Conservation (phyloP, 768 basidiomycete genomes). For the Astraeus odoratus region DNA sequence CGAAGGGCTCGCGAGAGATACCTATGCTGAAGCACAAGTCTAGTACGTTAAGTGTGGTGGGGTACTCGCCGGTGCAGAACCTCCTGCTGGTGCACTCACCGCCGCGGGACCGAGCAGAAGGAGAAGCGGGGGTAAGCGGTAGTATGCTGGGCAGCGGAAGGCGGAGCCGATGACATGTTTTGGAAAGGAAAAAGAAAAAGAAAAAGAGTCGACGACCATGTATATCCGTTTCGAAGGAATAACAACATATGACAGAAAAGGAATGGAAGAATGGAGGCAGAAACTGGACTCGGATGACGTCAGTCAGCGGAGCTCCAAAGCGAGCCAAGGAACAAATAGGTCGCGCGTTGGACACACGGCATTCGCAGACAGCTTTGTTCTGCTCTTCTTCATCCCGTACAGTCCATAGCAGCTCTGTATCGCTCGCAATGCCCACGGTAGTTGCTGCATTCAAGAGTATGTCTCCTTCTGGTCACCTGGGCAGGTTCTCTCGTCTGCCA, state of each 20-base stretch:
- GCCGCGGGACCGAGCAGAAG: slow-evolving; percentile 40
- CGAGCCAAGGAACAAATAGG: slow-evolving; percentile 25
- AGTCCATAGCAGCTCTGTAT: not conserved
- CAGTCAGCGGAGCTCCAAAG: slow-evolving; percentile 29
- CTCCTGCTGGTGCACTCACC: slow-evolving; percentile 63
- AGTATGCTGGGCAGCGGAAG: slow-evolving; percentile 3
- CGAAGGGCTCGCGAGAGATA: slow-evolving; percentile 37
- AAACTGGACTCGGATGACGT: slow-evolving; percentile 22
- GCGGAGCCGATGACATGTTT: slow-evolving; percentile 6
- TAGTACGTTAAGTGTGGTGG: slow-evolving; percentile 56
- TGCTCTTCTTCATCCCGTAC: not conserved
- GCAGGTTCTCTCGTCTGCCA: slow-evolving; percentile 14
- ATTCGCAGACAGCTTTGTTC: not conserved
- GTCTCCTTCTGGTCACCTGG: slow-evolving; percentile 17
- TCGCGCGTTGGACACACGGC: slow-evolving; percentile 12
- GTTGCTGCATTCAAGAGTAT: slow-evolving; percentile 88
- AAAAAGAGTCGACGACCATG: not conserved
- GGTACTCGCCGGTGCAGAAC: slow-evolving; percentile 72
- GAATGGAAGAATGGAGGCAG: slow-evolving; percentile 4
- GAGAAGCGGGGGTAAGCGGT: slow-evolving; percentile 23
- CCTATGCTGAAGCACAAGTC: slow-evolving; percentile 45
- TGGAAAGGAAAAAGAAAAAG: slow-evolving; percentile 1
- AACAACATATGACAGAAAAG: slow-evolving; percentile 8
- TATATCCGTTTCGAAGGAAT: not conserved
- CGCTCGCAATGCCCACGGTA: slow-evolving; percentile 55